Percentiles rank a stretch among this genome's conserved stretches.
phyloP scores from a whole-genome alignment of 441 rosid species.

The Corymbia citriodora region DNA sequence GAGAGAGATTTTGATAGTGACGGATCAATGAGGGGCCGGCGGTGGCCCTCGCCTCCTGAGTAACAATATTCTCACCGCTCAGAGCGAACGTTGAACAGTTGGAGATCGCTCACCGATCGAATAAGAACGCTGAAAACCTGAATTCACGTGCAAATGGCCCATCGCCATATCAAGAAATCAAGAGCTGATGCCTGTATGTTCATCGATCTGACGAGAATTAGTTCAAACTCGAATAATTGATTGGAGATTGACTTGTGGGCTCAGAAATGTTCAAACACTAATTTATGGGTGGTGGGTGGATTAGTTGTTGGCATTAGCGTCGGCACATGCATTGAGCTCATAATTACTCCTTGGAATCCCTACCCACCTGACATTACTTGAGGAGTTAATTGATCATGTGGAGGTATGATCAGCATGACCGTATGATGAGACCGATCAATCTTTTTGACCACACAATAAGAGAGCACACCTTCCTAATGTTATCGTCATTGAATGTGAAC shows the following conservation, averaged over 20 bases:
- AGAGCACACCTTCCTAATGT: not conserved
- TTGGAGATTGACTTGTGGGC: not conserved
- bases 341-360: not conserved
- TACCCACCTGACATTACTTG: not conserved
- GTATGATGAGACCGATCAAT: not conserved
- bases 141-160: not conserved
- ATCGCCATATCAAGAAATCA: not conserved
- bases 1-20: not conserved
- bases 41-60: not conserved
- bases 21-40: not conserved
- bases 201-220: not conserved
- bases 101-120: not conserved
- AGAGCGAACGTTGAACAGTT: not conserved
- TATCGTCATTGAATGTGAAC: not conserved
- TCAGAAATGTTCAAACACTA: not conserved
- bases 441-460: not conserved
- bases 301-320: not conserved
- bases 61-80: not conserved
- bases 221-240: not conserved
- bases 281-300: not conserved
- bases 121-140: not conserved
- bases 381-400: not conserved
- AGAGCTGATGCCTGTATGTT: not conserved
- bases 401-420: not conserved
- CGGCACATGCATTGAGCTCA: not conserved